Conservation (phyloP, 106 monocot genomes). For the Dendrobium huoshanense region DNA sequence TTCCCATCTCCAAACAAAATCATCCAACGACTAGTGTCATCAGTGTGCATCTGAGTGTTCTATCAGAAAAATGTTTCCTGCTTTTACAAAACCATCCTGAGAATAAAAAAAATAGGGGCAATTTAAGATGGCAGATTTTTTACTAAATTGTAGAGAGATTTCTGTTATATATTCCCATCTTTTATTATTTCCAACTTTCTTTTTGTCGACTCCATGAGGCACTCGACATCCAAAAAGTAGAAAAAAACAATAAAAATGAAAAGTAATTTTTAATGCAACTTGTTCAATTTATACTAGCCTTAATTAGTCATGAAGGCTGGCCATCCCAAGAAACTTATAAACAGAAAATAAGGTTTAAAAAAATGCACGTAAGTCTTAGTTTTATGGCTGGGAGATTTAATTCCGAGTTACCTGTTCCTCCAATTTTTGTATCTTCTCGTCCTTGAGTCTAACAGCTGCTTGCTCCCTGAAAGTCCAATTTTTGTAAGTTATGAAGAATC, state of each 20-base stretch:
- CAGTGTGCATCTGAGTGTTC: too few relatives aligned
- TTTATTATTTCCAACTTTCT: background rate
- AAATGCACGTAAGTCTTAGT: background rate
- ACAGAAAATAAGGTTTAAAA: background rate
- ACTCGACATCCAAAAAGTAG: too few relatives aligned
- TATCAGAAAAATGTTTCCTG: too few relatives aligned
- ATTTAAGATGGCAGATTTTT: too few relatives aligned
- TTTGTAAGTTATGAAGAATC: background rate
- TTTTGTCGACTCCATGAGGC: background rate
- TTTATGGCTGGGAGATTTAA: background rate
- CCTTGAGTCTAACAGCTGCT: conserved; percentile 27
- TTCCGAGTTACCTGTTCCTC: conserved; percentile 43
- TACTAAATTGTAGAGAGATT: too few relatives aligned
- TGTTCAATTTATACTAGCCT: background rate
- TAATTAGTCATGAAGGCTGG: background rate
- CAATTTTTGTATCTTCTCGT: conserved; percentile 35
- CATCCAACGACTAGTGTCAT: too few relatives aligned
- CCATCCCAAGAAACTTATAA: too few relatives aligned
- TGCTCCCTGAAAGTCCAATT: conserved; percentile 32
- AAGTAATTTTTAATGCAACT: background rate
- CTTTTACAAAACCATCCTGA: too few relatives aligned
- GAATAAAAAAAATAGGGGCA: too few relatives aligned
- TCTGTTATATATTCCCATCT: background rate
- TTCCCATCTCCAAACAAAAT: too few relatives aligned
- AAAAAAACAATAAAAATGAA: background rate